phyloP scores from a whole-genome alignment of 805 yeast genomes.

The Jamesozyma hellenica region DNA sequence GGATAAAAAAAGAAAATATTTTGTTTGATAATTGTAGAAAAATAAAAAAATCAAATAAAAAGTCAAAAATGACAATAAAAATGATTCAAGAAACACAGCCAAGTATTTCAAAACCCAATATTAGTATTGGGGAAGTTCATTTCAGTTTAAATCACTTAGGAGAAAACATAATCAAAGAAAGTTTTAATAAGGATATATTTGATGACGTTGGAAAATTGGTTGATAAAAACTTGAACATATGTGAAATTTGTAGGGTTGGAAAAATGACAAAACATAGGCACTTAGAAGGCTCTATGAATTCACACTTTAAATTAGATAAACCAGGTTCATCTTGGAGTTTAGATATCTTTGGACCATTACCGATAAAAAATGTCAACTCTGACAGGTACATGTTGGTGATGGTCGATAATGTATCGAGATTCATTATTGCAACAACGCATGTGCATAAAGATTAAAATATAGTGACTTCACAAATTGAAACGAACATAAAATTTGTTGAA shows the following conservation, averaged over 20 bases:
- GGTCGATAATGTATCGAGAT: slow-evolving; percentile 8
- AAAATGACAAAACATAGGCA: slow-evolving; percentile 3
- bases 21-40: too few species aligned
- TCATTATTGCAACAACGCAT: slow-evolving; percentile 1
- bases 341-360: slow-evolving; percentile 5
- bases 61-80: too few species aligned
- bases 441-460: background rate
- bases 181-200: too few species aligned
- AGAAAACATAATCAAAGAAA: too few species aligned
- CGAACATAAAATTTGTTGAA: slow-evolving; percentile 1
- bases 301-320: background rate
- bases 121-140: too few species aligned
- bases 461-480: slow-evolving; percentile 1
- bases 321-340: slow-evolving; percentile 8
- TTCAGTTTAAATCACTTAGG: too few species aligned
- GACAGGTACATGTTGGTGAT: slow-evolving; percentile 4
- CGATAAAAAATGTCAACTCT: background rate
- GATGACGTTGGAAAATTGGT: too few species aligned
- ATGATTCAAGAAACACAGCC: too few species aligned
- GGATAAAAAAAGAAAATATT: background rate
- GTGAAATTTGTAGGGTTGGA: slow-evolving; percentile 1
- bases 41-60: too few species aligned
- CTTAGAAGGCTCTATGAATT: slow-evolving; percentile 4
- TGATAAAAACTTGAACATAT: background rate
- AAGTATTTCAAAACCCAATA: too few species aligned